phyloP scores from a whole-genome alignment of 2,329 filamentous ascomycete species.

The Colletotrichum cuscutae region DNA sequence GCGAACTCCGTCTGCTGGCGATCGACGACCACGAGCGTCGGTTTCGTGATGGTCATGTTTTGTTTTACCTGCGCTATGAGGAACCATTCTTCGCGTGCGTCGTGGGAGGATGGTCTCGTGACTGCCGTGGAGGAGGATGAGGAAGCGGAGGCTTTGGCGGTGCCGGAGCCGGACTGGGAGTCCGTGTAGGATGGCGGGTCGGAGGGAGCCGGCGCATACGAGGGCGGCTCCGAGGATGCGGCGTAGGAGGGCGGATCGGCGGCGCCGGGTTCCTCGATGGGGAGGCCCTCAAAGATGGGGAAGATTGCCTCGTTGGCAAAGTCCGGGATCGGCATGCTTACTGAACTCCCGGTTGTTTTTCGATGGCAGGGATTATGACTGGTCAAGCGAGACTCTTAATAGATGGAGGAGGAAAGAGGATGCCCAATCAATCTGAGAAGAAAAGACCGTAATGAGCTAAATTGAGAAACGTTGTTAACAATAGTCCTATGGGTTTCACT shows the following conservation, averaged over 20 bases:
- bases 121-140: not conserved
- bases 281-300: slow-evolving; percentile 47
- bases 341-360: not conserved
- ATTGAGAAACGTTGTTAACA: not conserved
- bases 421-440: not conserved
- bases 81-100: slow-evolving; percentile 41
- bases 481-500: not conserved
- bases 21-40: slow-evolving; percentile 58
- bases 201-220: not conserved
- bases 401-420: not conserved
- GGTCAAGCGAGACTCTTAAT: not conserved
- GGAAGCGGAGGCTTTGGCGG: not conserved
- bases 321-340: slow-evolving; percentile 40
- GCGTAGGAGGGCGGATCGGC: slow-evolving; percentile 20
- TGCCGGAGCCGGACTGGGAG: slow-evolving; percentile 13
- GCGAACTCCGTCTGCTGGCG: slow-evolving; percentile 52
- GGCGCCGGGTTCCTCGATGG: slow-evolving; percentile 33
- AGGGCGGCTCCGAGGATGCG: slow-evolving; percentile 4
- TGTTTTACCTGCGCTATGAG: slow-evolving; percentile 58
- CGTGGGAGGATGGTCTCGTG: slow-evolving; percentile 26
- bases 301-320: slow-evolving; percentile 46
- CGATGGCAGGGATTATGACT: not conserved
- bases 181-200: slow-evolving; percentile 15
- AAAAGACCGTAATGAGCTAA: not conserved
- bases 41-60: slow-evolving; percentile 60